phyloP scores from a whole-genome alignment of 2,329 filamentous ascomycete species.

The Cladobotryum protrusum region DNA sequence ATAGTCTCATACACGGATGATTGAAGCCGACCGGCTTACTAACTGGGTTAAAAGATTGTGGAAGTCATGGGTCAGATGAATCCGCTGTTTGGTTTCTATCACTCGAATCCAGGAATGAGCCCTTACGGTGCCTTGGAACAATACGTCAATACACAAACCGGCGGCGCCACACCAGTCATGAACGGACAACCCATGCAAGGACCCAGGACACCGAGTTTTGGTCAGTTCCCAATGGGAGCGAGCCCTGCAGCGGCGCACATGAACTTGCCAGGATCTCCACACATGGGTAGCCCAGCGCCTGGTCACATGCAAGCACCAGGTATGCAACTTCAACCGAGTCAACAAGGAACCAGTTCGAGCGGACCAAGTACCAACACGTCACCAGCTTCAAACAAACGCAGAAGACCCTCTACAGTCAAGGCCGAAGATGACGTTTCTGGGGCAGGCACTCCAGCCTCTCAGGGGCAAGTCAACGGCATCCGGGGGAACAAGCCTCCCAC shows the following conservation, averaged over 20 bases:
- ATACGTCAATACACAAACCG: slow-evolving; percentile 47
- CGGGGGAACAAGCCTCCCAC: slow-evolving; percentile 50
- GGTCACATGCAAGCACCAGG: slow-evolving; percentile 57
- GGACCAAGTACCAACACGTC: slow-evolving; percentile 63
- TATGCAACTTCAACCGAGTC: slow-evolving; percentile 62
- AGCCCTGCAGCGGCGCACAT: slow-evolving; percentile 56
- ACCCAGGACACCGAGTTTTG: slow-evolving; percentile 49
- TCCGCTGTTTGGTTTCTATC: slow-evolving; percentile 54
- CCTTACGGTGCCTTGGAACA: slow-evolving; percentile 56
- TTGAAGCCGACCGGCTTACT: slow-evolving; percentile 4
- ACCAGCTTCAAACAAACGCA: slow-evolving; percentile 53
- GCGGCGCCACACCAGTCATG: slow-evolving; percentile 30
- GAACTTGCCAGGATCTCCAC: slow-evolving; percentile 56
- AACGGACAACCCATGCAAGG: slow-evolving; percentile 47
- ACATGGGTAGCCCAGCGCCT: slow-evolving; percentile 54
- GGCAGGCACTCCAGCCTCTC: slow-evolving; percentile 41
- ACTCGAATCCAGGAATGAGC: slow-evolving; percentile 46
- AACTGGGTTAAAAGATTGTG: slow-evolving; percentile 42
- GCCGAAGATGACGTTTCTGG: slow-evolving; percentile 47
- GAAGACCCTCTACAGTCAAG: slow-evolving; percentile 53
- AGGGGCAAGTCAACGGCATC: slow-evolving; percentile 47
- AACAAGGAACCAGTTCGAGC: slow-evolving; percentile 60
- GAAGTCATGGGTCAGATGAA: slow-evolving; percentile 64
- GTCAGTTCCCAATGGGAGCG: slow-evolving; percentile 52
- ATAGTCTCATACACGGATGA: neutral